These are phyloP conservation scores for Fennellomyces sp. DNA, from an alignment of 371 early-diverging fungal genomes.

Conservation along the genomic window DNA sequence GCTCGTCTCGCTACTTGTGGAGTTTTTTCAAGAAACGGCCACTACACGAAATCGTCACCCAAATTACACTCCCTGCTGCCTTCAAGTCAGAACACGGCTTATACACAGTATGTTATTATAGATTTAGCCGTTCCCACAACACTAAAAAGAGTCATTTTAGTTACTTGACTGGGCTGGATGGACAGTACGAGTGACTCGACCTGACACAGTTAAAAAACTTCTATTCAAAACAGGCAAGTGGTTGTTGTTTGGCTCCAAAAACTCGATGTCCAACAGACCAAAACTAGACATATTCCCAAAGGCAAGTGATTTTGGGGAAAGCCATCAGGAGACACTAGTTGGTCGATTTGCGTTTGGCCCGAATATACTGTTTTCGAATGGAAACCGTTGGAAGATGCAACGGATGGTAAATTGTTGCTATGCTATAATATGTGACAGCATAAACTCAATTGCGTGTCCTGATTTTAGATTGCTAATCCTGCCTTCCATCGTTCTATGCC, in stretches of 20 bases:
- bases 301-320: neutral
- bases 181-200: conserved; percentile 8
- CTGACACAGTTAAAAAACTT: conserved; percentile 12
- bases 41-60: too few species aligned
- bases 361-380: conserved; percentile 16
- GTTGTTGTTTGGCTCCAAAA: too few species aligned
- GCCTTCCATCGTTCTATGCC: conserved; percentile 33
- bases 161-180: conserved; percentile 5
- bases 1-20: too few species aligned
- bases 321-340: neutral
- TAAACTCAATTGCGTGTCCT: too few species aligned
- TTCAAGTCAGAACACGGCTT: too few species aligned
- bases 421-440: too few species aligned
- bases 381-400: conserved; percentile 19
- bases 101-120: too few species aligned
- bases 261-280: too few species aligned
- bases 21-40: too few species aligned
- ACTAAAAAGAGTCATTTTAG: too few species aligned
- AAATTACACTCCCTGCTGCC: too few species aligned
- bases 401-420: conserved; percentile 18
- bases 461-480: conserved; percentile 25
- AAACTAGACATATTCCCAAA: neutral
- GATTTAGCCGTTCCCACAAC: too few species aligned
- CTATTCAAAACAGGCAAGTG: conserved; percentile 22
- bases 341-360: conserved; percentile 11